phyloP scores from a whole-genome alignment of 257 asterid genomes.

The Nicotiana knightiana region DNA sequence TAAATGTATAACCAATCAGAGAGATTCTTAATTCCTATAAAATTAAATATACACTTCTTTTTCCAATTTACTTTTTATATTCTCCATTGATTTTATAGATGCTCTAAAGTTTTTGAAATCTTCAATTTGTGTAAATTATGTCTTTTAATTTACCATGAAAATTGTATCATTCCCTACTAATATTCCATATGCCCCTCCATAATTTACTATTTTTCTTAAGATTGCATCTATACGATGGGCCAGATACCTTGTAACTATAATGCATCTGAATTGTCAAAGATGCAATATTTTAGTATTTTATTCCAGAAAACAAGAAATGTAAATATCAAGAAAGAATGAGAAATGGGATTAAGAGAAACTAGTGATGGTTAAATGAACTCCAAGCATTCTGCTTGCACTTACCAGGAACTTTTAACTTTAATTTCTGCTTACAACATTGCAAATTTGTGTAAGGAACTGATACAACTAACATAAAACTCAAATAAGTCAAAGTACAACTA shows the following conservation, averaged over 20 bases:
- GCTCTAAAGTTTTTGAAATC: too few species aligned
- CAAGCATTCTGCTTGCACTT: neutral
- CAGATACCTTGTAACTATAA: neutral
- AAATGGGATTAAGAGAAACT: neutral
- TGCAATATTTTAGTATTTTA: neutral
- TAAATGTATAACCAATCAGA: too few species aligned
- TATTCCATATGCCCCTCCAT: neutral
- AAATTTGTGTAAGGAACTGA: neutral
- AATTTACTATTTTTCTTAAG: neutral
- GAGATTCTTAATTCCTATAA: too few species aligned
- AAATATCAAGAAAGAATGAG: neutral
- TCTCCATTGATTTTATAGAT: too few species aligned
- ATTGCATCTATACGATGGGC: neutral
- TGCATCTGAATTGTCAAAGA: neutral
- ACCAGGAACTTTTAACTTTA: neutral
- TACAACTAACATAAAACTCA: neutral
- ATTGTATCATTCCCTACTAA: neutral
- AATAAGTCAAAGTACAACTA: neutral
- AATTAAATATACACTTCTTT: too few species aligned
- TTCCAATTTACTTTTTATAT: too few species aligned
- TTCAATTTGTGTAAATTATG: neutral
- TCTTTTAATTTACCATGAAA: neutral
- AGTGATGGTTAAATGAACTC: neutral
- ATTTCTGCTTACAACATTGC: neutral
- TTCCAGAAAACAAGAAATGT: neutral